Base-by-base conservation (phyloP, 2,329 filamentous ascomycete genomes). In the Cladosporium sp. region DNA sequence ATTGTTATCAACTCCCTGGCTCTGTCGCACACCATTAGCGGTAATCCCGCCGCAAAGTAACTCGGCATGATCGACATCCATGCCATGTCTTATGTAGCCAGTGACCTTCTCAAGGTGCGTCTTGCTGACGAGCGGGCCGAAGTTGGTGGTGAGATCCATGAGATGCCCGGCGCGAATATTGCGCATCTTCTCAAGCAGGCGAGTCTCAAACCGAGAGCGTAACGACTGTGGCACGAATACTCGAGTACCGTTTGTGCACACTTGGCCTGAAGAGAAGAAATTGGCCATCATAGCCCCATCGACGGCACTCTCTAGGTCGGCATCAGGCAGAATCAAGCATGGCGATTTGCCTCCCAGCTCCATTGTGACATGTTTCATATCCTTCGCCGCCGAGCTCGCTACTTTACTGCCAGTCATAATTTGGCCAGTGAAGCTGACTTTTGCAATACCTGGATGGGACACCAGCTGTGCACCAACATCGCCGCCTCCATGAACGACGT, bases 211-310 rank as follows among this genome's bases (percentile, higher is more conserved):
- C 0, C 73, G 74, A 12, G 71, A 51, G 64, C 90, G 83, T 67
- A 89, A 76, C 30, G 70, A 65, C 29, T 76, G 71, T 0, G 86
- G 89, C 2, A 96, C 79, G 66, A 95, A 95, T 27, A 95, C 89
- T 8, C 90, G 79, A 1, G 90, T 95, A 43, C 90, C 90, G 67
- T 95, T 95, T 44, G 90, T 95, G 78, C 90, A 96, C 44, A 95
- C 89, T 70, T 96, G 90, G 24, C 90, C 90, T 0, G 87, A 88
- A 58, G 86, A 90, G 76, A 88, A 95, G 73, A 95, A 95, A 70
- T 95, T 95, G 61, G 89, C 90, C 77, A 95, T 89, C 86, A 95
- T 91, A 56, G 89, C 89, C 24, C 88, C 86, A 62, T 95, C 85
- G 29, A 89, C 90, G n/a, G 90, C 90, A 61, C 82, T 81, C 40